Conservation (phyloP, 352 stramenopile genomes). For the Globisporangium ultimum region DNA sequence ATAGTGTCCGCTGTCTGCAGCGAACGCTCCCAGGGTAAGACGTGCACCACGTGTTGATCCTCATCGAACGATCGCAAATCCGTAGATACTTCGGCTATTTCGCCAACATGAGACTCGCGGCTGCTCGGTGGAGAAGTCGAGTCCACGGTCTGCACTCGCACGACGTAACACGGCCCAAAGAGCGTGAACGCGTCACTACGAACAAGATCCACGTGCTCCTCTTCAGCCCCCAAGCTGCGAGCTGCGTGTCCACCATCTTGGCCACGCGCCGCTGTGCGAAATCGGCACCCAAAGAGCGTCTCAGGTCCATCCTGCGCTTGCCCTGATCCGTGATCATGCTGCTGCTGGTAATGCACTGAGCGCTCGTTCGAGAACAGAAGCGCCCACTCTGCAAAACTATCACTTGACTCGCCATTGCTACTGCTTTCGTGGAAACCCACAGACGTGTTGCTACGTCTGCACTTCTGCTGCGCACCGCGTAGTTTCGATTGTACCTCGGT, state of each 20-base stretch:
- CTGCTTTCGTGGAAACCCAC: not conserved
- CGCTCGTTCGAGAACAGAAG: conserved; percentile 3
- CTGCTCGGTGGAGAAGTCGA: not conserved
- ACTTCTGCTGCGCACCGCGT: conserved; percentile 8
- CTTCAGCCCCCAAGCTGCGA: not conserved
- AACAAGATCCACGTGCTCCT: conserved; percentile 11
- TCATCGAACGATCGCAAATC: not conserved
- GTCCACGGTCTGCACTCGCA: conserved; percentile 6
- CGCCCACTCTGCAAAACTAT: conserved; percentile 7
- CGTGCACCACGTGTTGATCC: not conserved
- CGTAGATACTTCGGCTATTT: not conserved
- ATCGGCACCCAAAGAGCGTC: conserved; percentile 16
- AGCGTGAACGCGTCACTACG: conserved; percentile 15
- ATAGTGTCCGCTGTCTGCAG: not conserved
- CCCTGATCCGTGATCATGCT: not conserved
- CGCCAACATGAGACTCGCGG: not conserved
- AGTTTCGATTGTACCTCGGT: conserved; percentile 9
- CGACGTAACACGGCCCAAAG: conserved; percentile 21
- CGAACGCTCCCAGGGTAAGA: not conserved
- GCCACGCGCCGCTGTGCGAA: not conserved
- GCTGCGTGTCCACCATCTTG: not conserved
- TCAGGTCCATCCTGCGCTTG: not conserved
- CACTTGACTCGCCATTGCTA: not conserved
- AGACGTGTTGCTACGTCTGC: not conserved
- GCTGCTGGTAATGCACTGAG: not conserved